Conservation (phyloP, 2,329 filamentous ascomycete species). For the Fusarium praegraminearum region DNA sequence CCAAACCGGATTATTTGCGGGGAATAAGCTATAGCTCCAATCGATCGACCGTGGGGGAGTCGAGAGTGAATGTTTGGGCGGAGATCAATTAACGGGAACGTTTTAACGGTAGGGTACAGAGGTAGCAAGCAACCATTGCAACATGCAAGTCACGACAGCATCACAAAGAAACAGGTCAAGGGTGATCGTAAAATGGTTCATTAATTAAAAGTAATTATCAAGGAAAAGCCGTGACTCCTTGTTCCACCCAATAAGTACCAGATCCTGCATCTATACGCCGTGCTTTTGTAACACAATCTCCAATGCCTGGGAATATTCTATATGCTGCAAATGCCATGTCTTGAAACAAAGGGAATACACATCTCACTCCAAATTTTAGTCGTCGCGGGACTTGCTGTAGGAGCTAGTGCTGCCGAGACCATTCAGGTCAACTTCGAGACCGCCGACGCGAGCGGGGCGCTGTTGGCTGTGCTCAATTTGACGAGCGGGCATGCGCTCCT, state of each 20-base stretch:
- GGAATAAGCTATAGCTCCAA: neutral
- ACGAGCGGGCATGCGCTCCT: constrained; percentile 26
- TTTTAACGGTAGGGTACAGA: neutral
- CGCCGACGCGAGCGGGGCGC: constrained; percentile 22
- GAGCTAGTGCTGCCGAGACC: constrained; percentile 28
- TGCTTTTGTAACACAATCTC: constrained; percentile 27
- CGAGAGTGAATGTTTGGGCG: neutral
- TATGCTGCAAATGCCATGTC: constrained; percentile 28
- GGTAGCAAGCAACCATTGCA: neutral
- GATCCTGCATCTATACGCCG: constrained; percentile 20
- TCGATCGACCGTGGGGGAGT: neutral
- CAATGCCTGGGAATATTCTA: constrained; percentile 28
- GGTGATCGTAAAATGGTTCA: constrained; percentile 12
- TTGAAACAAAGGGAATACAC: constrained; percentile 8
- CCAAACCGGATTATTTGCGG: constrained; percentile 18
- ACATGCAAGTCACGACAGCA: neutral
- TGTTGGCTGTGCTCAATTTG: constrained; percentile 11
- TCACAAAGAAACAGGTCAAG: neutral
- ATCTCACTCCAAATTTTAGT: constrained; percentile 2
- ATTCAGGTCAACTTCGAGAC: constrained; percentile 33
- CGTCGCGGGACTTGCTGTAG: constrained; percentile 25
- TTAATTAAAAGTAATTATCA: constrained; percentile 20
- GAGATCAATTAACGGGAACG: neutral
- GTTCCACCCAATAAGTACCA: neutral
- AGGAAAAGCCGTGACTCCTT: constrained; percentile 24